Conservation (phyloP, 1,284 basidiomycete genomes). For the Caloboletus inedulis region DNA sequence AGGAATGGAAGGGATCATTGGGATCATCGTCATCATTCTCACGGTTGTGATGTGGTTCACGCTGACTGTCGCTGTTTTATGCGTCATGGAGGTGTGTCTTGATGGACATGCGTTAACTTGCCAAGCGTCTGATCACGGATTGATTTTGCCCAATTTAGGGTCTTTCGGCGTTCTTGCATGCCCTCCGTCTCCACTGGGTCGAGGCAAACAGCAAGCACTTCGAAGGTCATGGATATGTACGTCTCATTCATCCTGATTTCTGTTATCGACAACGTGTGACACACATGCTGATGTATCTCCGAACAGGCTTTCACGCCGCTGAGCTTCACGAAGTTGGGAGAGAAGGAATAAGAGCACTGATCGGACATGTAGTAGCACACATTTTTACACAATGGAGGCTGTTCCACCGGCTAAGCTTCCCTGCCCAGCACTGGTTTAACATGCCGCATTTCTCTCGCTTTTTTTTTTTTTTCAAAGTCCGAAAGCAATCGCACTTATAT, state of each 20-base stretch:
- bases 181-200: conserved; percentile 96
- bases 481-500: conserved; percentile 19
- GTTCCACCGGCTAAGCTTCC: no score
- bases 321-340: conserved; percentile 55
- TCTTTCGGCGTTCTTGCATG: conserved; percentile 92
- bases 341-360: conserved; percentile 25
- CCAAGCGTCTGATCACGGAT: conserved; percentile 8
- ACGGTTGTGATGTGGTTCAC: conserved; percentile 81
- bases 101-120: conserved; percentile 18
- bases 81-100: conserved; percentile 85
- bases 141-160: conserved; percentile 50
- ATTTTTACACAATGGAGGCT: conserved; percentile 21
- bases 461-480: conserved; percentile 33
- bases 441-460: neutral
- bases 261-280: conserved; percentile 23
- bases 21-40: conserved; percentile 59
- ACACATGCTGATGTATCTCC: conserved; percentile 32
- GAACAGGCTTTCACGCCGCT: conserved; percentile 63
- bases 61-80: conserved; percentile 75
- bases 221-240: conserved; percentile 83
- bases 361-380: conserved; percentile 1
- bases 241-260: conserved; percentile 36
- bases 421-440: neutral
- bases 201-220: conserved; percentile 98
- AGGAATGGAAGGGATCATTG: conserved; percentile 52